Percentiles rank a stretch among this genome's conserved stretches.
These are phyloP conservation scores for Tulasnella sp. DNA, from an alignment of 768 basidiomycete species.

Conservation along the genomic window DNA sequence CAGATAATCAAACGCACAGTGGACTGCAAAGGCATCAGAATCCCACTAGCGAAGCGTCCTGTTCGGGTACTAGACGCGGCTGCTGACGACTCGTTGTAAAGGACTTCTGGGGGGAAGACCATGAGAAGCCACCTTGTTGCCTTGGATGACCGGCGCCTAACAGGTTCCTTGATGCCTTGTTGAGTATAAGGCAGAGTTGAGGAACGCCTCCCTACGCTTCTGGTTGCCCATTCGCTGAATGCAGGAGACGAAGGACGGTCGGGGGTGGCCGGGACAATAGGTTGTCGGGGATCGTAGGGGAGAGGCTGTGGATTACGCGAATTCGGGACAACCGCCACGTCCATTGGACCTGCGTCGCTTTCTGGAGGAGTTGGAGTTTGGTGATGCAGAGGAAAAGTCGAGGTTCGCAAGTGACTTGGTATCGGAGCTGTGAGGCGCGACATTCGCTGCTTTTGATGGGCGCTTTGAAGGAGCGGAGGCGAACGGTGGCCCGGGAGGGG, in stretches of 20 bases:
- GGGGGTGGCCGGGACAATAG: slow-evolving; percentile 9
- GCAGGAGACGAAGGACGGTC: slow-evolving; percentile 21
- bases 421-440: slow-evolving; percentile 21
- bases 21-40: slow-evolving; percentile 74
- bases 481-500: not conserved
- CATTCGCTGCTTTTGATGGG: slow-evolving; percentile 4
- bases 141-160: slow-evolving; percentile 40
- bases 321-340: not conserved
- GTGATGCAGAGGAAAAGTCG: slow-evolving; percentile 18
- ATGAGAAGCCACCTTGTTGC: slow-evolving; percentile 61
- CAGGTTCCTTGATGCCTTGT: slow-evolving; percentile 50
- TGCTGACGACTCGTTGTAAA: slow-evolving; percentile 63
- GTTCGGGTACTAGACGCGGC: slow-evolving; percentile 62
- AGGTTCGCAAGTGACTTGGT: slow-evolving; percentile 20
- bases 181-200: slow-evolving; percentile 62
- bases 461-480: not conserved
- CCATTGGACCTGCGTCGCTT: slow-evolving; percentile 12
- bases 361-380: slow-evolving; percentile 32
- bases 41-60: slow-evolving; percentile 65
- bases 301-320: slow-evolving; percentile 13
- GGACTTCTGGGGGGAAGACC: slow-evolving; percentile 63
- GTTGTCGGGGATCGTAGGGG: slow-evolving; percentile 11
- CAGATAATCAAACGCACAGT: slow-evolving; percentile 52
- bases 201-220: slow-evolving; percentile 49
- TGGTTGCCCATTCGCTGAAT: slow-evolving; percentile 39